These are phyloP conservation scores for Cadophora luteo-olivacea DNA, from an alignment of 2,329 filamentous ascomycete genomes.

Conservation along the genomic window DNA sequence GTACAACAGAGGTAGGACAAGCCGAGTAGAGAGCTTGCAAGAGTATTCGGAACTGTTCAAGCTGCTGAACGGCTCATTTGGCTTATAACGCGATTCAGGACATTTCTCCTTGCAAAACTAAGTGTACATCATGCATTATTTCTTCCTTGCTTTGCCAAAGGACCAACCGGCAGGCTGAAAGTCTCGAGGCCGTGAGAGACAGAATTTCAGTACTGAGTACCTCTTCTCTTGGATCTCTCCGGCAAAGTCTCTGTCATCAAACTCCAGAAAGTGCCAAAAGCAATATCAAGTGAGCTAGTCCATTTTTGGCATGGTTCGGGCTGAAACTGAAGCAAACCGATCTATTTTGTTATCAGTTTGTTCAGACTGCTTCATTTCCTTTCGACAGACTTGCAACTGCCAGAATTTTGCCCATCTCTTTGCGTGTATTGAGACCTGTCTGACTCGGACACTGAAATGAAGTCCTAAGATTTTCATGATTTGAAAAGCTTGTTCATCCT, in stretches of 20 bases:
- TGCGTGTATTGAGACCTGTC: neutral
- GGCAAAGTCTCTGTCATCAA: neutral
- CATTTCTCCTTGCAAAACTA: neutral
- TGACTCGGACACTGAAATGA: neutral
- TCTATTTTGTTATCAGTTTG: slow-evolving; percentile 6
- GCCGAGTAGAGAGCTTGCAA: neutral
- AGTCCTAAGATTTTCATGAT: neutral
- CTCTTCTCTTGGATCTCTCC: neutral
- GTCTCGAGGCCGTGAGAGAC: neutral
- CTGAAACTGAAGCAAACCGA: slow-evolving; percentile 5
- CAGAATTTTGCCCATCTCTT: neutral
- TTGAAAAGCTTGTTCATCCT: neutral
- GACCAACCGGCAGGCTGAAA: neutral
- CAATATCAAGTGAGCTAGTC: neutral
- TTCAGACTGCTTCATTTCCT: slow-evolving; percentile 1
- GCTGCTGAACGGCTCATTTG: neutral
- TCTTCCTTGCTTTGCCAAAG: neutral
- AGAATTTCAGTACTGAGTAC: neutral
- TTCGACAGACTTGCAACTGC: neutral
- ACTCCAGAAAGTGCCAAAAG: neutral
- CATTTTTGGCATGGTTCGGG: slow-evolving; percentile 3
- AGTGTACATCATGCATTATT: too few species aligned
- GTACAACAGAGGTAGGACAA: neutral
- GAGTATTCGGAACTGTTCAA: neutral
- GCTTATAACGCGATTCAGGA: neutral